A percentile compares a stretch with the other conserved stretches of the same genome.
Conservation (phyloP, 768 basidiomycete genomes). For the Leccinum ochraceum region DNA sequence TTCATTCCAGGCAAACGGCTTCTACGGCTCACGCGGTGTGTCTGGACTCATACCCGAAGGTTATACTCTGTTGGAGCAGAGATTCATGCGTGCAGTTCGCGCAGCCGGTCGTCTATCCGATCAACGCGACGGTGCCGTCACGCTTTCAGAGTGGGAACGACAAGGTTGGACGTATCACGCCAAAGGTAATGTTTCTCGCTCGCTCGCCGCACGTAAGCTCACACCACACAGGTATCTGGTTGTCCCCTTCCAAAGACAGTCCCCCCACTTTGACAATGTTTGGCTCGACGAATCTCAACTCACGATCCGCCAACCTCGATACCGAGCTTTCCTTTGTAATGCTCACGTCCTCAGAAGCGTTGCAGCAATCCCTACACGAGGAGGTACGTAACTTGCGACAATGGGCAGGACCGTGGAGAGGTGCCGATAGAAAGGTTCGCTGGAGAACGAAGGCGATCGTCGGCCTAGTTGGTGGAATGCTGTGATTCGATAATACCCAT, state of each 20-base stretch:
- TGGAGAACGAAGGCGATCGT: constrained; percentile 65
- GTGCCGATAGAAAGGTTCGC: constrained; percentile 56
- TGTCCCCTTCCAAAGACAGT: constrained; percentile 56
- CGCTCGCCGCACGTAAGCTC: not conserved
- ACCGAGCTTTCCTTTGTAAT: constrained; percentile 90
- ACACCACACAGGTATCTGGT: constrained; percentile 70
- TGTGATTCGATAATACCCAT: constrained; percentile 38
- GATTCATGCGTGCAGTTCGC: constrained; percentile 70
- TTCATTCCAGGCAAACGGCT: constrained; percentile 83
- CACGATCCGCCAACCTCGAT: constrained; percentile 87
- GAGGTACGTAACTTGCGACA: constrained; percentile 55
- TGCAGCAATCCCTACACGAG: constrained; percentile 50
- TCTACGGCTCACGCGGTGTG: constrained; percentile 84
- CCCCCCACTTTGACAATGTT: constrained; percentile 78
- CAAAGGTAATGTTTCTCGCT: constrained; percentile 62
- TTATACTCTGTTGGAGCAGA: constrained; percentile 85
- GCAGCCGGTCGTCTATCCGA: constrained; percentile 42
- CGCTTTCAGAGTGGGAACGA: constrained; percentile 85
- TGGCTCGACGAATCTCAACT: constrained; percentile 94
- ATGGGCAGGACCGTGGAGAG: constrained; percentile 59
- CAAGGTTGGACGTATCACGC: constrained; percentile 98
- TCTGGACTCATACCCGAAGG: constrained; percentile 95
- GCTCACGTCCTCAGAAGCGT: constrained; percentile 56
- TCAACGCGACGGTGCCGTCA: constrained; percentile 47
- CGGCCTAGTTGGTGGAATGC: constrained; percentile 66